Base-by-base conservation (phyloP, 306 rosid genomes). In the Leucaena leucocephala region DNA sequence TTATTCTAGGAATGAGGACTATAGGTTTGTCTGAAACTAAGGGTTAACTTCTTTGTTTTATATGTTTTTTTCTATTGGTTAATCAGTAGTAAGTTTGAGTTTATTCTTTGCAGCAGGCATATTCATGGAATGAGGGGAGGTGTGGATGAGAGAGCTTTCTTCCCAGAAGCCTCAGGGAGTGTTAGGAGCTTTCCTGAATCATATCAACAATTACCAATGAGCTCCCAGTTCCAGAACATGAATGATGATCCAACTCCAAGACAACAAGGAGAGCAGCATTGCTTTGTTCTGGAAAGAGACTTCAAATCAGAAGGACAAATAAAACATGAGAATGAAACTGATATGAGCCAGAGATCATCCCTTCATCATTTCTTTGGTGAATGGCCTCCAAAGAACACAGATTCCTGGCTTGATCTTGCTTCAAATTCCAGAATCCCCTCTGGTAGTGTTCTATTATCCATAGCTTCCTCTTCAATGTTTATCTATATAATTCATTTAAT, bases 321-420 rank as follows among this genome's bases (percentile, higher is more conserved):
- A 40, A 87, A 88, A 84, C 35, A 76, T 64, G 96, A 85, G 71
- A 85, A 87, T 77, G 90, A 92, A 61, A 63, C 80, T 69, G 98
- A 90, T 70, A 85, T 90, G 65, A 52, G 64, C 76, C 93, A 90
- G 49, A 95, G 87, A 86, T 92, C 98, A 86, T 92, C 98, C 63
- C 93, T 95, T 66, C 99, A 90, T 77, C 99, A 93, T 62, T 95
- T 95, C 91, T 91, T 95, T 86, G 94, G 91, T 14, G 99, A 95
- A 50, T 95, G 99, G 93, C 89, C 96, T 58, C 87, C 91, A 67
- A 95, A 95, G 90, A 85, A 84, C 91, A 72, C 98, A 22, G 98
- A 93, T 72, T 89, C 97, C 66, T 95, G 99, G 98, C 96, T 95
- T 67, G 99, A 95, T 86, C 97, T 95, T 84, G 89, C 99, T 75